Base-by-base conservation (phyloP, 108 stramenopile genomes). In the Cyclostephanos tholiformis region DNA sequence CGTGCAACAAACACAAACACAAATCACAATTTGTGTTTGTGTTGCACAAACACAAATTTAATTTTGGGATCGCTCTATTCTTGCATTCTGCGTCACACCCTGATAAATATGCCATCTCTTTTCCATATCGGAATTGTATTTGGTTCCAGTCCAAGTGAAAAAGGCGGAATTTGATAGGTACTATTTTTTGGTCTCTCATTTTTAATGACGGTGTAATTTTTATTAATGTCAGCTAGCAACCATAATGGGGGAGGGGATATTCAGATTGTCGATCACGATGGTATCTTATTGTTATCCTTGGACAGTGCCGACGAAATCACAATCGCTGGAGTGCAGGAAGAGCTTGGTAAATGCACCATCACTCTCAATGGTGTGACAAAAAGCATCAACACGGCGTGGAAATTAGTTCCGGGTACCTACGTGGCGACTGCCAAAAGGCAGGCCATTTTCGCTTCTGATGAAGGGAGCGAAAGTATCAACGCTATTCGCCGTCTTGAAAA, bases 231-330 rank as follows among this genome's bases (percentile, higher is more conserved):
- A 41, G 41, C 41, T 41, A 41, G 41, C 41, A 41, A 41, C 41
- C 41, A 41, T 41, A 57, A 57, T 22, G 22, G 26, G 56, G 56
- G 56, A 57, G 56, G 56, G 27, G 56, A 57, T 57, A 57, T 57
- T 25, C 56, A 57, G 56, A 14, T 57, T 25, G 56, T 57, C 56
- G 25, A 57, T 26, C 56, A 57, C 25, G 56, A 57, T 57, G 56
- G 56, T 57, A 25, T 26, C 26, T 29, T 25, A 25, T 25, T 57
- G 56, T 26, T 57, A 57, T 57, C 56, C 27, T 57, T 57, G 56
- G 56, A 57, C 56, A 57, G 56, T 57, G 56, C 56, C 56, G 56
- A 57, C 25, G 56, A 25, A 57, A 57, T 57, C 56, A 57, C 56
- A 25, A 57, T 57, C 27, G 56, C 56, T 29, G 56, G 56, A 57